Evolutionary conservation across 2,329 filamentous ascomycete species (phyloP).

Genomic region (Trichoderma sp.): DNA sequence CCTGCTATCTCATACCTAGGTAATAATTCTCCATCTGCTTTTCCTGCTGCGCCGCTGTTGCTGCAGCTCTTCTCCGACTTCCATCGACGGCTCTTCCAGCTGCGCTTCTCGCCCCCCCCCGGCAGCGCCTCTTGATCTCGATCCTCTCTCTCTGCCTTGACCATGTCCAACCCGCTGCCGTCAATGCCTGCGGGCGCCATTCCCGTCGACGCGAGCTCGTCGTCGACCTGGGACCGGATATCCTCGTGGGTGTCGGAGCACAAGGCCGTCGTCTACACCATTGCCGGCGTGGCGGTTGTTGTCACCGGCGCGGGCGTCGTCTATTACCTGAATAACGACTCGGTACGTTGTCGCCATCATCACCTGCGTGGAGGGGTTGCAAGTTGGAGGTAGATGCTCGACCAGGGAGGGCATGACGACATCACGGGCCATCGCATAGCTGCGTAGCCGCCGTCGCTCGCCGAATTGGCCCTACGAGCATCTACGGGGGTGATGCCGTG

Average conservation of each 20-base stretch:
- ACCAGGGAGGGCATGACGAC: slow-evolving; percentile 19
- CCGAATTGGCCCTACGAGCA: neutral
- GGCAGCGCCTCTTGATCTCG: slow-evolving; percentile 30
- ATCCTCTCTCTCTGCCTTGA: slow-evolving; percentile 32
- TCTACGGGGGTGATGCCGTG: neutral
- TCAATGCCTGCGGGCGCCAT: slow-evolving; percentile 53
- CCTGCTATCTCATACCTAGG: slow-evolving; percentile 16
- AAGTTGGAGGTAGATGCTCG: slow-evolving; percentile 12
- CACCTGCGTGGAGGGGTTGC: slow-evolving; percentile 2
- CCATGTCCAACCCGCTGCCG: slow-evolving; percentile 52
- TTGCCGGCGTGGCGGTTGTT: slow-evolving; percentile 90
- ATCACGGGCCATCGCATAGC: slow-evolving; percentile 7
- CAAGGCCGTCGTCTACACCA: slow-evolving; percentile 93
- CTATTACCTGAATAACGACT: slow-evolving; percentile 76
- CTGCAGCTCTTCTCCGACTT: slow-evolving; percentile 40
- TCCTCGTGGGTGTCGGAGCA: slow-evolving; percentile 93
- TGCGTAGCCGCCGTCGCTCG: neutral
- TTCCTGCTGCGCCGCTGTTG: slow-evolving; percentile 35
- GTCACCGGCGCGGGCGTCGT: slow-evolving; percentile 88
- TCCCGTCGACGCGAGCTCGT: slow-evolving; percentile 61
- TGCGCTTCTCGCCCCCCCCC: slow-evolving; percentile 36
- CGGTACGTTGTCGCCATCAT: slow-evolving; percentile 46
- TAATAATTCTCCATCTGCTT: slow-evolving; percentile 5
- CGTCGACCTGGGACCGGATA: slow-evolving; percentile 85
- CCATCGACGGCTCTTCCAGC: slow-evolving; percentile 35